phyloP scores from a whole-genome alignment of 2,329 filamentous ascomycete species.

The Reticulascus tulasneorum region DNA sequence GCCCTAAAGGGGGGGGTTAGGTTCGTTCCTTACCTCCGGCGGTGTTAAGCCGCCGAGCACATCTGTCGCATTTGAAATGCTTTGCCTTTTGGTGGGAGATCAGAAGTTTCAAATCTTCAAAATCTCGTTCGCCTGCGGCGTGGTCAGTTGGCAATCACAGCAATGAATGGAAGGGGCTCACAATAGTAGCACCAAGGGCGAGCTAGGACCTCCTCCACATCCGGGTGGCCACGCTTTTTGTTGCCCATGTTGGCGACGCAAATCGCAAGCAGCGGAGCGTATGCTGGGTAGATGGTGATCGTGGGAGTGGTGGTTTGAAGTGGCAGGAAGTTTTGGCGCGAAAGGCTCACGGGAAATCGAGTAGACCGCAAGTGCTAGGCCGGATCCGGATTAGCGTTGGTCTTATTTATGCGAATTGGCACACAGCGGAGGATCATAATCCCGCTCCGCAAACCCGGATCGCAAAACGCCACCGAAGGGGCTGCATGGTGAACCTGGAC shows the following conservation, averaged over 20 bases:
- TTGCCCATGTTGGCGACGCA: constrained; percentile 68
- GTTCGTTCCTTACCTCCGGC: constrained; percentile 86
- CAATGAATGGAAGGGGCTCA: constrained; percentile 27
- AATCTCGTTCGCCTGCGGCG: constrained; percentile 75
- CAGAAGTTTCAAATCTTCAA: constrained; percentile 93
- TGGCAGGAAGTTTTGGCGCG: no score
- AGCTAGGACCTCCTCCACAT: constrained; percentile 81
- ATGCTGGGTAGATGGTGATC: no score
- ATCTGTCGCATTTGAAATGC: constrained; percentile 96
- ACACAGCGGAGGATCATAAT: constrained; percentile 1
- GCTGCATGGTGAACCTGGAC: no score
- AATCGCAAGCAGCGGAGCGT: no score
- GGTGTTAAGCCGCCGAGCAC: constrained; percentile 83
- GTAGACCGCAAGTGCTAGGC: no score
- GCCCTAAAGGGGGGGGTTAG: no score
- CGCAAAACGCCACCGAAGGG: no score
- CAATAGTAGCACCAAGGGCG: constrained; percentile 99
- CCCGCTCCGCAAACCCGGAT: no score
- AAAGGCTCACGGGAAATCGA: no score
- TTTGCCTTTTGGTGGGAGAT: constrained; percentile 99
- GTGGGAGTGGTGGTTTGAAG: no score
- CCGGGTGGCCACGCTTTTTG: constrained; percentile 82
- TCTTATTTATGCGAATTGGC: no score
- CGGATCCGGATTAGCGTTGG: no score
- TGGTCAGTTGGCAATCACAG: constrained; percentile 16